A percentile compares a stretch with the other conserved stretches of the same genome.
Conservation (phyloP, 805 yeast species). For the Phaffomyces antillensis region DNA sequence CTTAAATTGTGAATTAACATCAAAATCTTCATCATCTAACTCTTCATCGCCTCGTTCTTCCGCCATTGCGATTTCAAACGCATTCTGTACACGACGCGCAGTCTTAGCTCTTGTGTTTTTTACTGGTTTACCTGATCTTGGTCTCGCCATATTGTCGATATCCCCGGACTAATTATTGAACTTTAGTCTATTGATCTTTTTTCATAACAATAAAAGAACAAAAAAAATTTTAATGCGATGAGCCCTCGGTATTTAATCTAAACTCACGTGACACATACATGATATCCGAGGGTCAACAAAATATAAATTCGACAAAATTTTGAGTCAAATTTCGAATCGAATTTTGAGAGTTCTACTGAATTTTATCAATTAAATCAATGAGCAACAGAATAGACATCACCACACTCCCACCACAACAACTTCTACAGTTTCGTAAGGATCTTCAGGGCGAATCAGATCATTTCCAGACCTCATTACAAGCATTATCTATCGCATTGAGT, state of each 20-base stretch:
- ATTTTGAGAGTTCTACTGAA: too few species aligned
- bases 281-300: neutral
- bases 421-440: conserved; percentile 73
- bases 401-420: conserved; percentile 74
- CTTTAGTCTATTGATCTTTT: too few species aligned
- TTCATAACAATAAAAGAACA: neutral
- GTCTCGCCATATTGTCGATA: neutral
- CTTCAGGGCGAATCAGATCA: conserved; percentile 83
- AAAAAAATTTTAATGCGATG: conserved; percentile 8
- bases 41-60: conserved; percentile 14
- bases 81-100: conserved; percentile 38
- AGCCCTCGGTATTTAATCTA: neutral
- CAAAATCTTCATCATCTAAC: conserved; percentile 27
- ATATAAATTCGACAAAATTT: neutral
- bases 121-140: conserved; percentile 1
- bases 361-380: neutral
- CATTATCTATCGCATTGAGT: conserved; percentile 72
- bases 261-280: too few species aligned
- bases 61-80: conserved; percentile 38
- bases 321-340: neutral
- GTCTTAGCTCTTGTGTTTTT: conserved; percentile 17
- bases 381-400: conserved; percentile 49
- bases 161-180: neutral
- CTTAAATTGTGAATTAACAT: neutral
- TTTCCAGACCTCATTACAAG: conserved; percentile 74